phyloP scores from a whole-genome alignment of 768 basidiomycete species.

The Collybiopsis luxurians region DNA sequence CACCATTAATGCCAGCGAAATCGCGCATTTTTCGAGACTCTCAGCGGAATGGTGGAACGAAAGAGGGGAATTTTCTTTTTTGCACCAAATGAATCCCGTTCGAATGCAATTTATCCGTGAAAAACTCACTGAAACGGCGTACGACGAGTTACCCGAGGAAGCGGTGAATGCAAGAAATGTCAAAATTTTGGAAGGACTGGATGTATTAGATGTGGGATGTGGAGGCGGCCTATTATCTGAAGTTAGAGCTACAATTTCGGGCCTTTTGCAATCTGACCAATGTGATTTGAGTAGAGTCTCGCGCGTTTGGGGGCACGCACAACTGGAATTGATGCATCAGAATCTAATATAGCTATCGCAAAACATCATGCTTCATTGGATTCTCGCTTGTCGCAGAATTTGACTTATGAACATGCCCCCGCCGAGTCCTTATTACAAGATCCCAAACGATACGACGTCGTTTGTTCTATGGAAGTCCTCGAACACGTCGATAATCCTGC shows the following conservation, averaged over 20 bases:
- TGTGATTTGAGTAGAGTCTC: conserved; percentile 54
- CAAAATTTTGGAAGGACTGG: conserved; percentile 55
- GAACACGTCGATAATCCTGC: conserved; percentile 96
- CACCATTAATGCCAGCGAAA: conserved; percentile 75
- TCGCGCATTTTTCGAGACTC: conserved; percentile 85
- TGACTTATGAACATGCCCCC: conserved; percentile 69
- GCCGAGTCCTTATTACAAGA: conserved; percentile 73
- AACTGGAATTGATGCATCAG: conserved; percentile 88
- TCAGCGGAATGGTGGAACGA: conserved; percentile 98
- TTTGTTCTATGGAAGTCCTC: conserved; percentile 96
- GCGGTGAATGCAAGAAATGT: conserved; percentile 24
- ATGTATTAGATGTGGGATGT: conserved; percentile 90
- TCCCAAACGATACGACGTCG: conserved; percentile 76
- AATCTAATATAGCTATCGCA: conserved; percentile 84
- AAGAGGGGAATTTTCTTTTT: conserved; percentile 79
- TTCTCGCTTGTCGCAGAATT: conserved; percentile 39
- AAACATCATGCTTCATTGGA: conserved; percentile 79
- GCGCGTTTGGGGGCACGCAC: conserved; percentile 87
- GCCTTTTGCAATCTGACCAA: conserved; percentile 6
- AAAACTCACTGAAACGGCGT: conserved; percentile 63
- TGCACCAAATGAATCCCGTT: conserved; percentile 95
- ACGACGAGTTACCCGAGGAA: conserved; percentile 47
- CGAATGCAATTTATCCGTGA: conserved; percentile 80
- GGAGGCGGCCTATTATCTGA: conserved; percentile 94
- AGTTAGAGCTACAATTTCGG: conserved; percentile 37